phyloP scores from a whole-genome alignment of 129 eudicot genomes.

The Chrysanthemum lavandulifolium region DNA sequence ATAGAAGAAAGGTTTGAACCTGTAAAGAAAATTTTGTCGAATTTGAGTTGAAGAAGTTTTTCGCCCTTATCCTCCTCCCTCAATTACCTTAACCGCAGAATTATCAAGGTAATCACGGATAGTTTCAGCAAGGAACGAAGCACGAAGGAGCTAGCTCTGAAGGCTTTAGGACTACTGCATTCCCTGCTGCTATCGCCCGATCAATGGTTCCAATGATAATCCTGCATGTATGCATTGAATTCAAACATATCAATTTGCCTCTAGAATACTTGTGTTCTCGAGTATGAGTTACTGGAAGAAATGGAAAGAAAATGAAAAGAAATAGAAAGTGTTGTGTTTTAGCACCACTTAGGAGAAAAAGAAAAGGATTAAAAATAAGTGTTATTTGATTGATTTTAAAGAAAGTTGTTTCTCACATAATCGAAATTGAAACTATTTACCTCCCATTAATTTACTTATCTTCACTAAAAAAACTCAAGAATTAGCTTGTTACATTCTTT shows the following conservation, averaged over 20 bases:
- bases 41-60: conserved; percentile 62
- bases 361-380: no score
- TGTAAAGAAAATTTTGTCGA: conserved; percentile 93
- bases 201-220: conserved; percentile 66
- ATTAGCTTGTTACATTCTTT: no score
- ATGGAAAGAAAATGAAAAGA: no score
- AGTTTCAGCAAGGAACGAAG: conserved; percentile 51
- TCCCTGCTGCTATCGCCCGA: conserved; percentile 89
- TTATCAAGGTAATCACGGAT: conserved; percentile 59
- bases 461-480: no score
- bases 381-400: no score
- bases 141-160: conserved; percentile 74
- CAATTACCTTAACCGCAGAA: conserved; percentile 59
- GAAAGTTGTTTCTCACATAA: no score
- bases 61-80: conserved; percentile 62
- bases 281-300: no score
- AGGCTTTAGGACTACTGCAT: conserved; percentile 74
- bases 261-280: background rate
- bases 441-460: no score
- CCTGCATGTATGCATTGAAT: conserved; percentile 35
- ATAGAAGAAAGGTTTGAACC: conserved; percentile 35
- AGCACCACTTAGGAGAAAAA: no score
- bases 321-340: no score
- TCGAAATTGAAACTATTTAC: no score
- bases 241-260: background rate